These are phyloP conservation scores for Nigrospora osmanthi DNA, from an alignment of 2,329 filamentous ascomycete species.

Conservation along the genomic window DNA sequence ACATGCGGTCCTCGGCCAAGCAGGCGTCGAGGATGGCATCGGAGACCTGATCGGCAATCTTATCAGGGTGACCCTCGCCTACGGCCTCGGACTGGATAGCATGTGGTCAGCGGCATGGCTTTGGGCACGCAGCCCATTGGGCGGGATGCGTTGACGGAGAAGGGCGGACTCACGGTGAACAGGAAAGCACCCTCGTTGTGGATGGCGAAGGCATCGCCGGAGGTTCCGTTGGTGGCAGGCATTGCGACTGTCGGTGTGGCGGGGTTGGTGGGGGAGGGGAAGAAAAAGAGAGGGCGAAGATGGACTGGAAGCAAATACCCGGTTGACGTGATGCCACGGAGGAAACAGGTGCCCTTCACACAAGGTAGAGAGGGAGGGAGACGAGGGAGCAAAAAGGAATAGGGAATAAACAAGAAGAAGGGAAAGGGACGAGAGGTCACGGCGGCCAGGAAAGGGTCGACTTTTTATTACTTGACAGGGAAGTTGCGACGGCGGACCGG, in stretches of 20 bases:
- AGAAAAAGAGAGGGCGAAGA: neutral
- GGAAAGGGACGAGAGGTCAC: too few relatives aligned
- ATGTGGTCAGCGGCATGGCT: conserved; percentile 8
- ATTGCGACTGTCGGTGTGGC: conserved; percentile 38
- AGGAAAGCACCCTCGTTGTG: conserved; percentile 67
- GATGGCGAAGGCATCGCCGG: conserved; percentile 32
- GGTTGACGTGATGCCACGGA: too few relatives aligned
- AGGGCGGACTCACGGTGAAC: conserved; percentile 58
- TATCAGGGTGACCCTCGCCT: conserved; percentile 87
- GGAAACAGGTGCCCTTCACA: too few relatives aligned
- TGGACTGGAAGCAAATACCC: neutral
- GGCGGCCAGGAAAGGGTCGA: too few relatives aligned
- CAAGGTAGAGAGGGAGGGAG: too few relatives aligned
- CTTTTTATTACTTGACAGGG: too few relatives aligned
- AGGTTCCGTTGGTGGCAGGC: conserved; percentile 44
- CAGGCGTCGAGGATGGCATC: conserved; percentile 99
- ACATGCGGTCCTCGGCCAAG: conserved; percentile 86
- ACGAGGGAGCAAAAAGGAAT: too few relatives aligned
- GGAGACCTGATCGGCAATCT: conserved; percentile 97
- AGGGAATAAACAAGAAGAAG: too few relatives aligned
- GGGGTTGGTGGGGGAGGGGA: neutral
- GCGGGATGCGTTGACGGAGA: neutral
- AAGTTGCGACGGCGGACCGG: too few relatives aligned
- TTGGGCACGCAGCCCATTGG: neutral
- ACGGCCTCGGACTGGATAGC: conserved; percentile 69